Conservation (phyloP, 2,329 filamentous ascomycete genomes). For the Cordyceps tenuipes region DNA sequence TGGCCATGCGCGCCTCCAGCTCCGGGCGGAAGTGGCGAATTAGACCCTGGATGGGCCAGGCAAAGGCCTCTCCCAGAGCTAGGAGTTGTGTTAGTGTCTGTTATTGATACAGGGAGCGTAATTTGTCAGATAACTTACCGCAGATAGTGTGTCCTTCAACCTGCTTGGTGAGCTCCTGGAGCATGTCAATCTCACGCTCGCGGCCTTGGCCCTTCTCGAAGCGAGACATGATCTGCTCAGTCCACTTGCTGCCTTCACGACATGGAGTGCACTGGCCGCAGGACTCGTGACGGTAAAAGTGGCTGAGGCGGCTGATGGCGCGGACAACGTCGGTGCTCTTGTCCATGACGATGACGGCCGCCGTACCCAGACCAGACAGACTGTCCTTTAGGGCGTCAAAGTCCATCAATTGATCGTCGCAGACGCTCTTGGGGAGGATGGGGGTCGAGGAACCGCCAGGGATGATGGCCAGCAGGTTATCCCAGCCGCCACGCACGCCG, state of each 20-base stretch:
- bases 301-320: constrained; percentile 82
- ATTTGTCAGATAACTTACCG: constrained; percentile 46
- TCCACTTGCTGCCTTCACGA: constrained; percentile 98
- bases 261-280: constrained; percentile 99
- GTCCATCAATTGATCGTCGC: constrained; percentile 97
- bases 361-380: constrained; percentile 93
- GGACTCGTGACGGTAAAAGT: constrained; percentile 97
- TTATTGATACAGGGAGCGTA: not conserved
- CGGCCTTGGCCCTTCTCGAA: constrained; percentile 88
- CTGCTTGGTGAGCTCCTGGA: constrained; percentile 98
- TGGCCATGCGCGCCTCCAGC: constrained; percentile 81
- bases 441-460: constrained; percentile 95
- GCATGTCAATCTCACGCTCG: constrained; percentile 95
- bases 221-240: constrained; percentile 95
- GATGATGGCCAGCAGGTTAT: constrained; percentile 91
- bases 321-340: constrained; percentile 94
- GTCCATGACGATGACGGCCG: constrained; percentile 98
- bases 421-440: constrained; percentile 81
- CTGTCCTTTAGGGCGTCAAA: constrained; percentile 97
- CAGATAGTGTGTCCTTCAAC: constrained; percentile 99
- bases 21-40: constrained; percentile 98
- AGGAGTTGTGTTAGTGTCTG: constrained; percentile 22
- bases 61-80: constrained; percentile 94
- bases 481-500: constrained; percentile 93
- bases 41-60: constrained; percentile 95